A percentile compares a stretch with the other conserved stretches of the same genome.
Evolutionary conservation across 352 stramenopile genomes (phyloP).

Genomic region (Globisporangium cylindrosporum): DNA sequence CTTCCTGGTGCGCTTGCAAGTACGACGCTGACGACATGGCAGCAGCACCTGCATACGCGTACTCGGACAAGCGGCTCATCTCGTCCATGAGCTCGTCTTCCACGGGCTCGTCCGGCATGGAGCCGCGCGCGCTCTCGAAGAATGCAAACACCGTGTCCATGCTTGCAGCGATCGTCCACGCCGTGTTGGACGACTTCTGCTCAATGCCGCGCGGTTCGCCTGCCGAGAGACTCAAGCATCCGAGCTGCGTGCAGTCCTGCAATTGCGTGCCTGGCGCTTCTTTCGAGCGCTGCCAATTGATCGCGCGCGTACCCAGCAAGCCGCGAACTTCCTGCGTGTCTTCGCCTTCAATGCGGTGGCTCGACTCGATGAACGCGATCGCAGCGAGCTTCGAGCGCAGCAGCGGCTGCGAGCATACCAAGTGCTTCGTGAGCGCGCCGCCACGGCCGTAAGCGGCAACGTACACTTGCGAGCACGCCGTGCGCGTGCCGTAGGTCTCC

Average conservation of each 20-base stretch:
- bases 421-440: conserved; percentile 66
- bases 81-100: conserved; percentile 78
- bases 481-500: conserved; percentile 74
- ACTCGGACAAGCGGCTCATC: conserved; percentile 73
- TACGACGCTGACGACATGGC: conserved; percentile 47
- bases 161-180: conserved; percentile 78
- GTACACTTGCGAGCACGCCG: conserved; percentile 76
- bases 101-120: conserved; percentile 68
- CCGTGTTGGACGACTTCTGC: conserved; percentile 76
- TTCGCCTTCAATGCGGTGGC: conserved; percentile 60
- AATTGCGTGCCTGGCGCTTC: conserved; percentile 66
- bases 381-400: conserved; percentile 61
- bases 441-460: conserved; percentile 74
- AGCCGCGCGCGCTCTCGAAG: conserved; percentile 76
- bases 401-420: conserved; percentile 68
- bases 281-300: conserved; percentile 81
- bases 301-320: conserved; percentile 63
- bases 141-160: conserved; percentile 87
- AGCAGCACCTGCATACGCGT: conserved; percentile 58
- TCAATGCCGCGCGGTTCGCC: conserved; percentile 61
- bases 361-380: conserved; percentile 83
- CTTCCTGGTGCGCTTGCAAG: conserved; percentile 64
- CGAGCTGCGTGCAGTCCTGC: conserved; percentile 65
- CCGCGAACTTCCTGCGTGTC: conserved; percentile 68
- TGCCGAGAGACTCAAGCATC: conserved; percentile 72